Percentiles rank a stretch among this genome's conserved stretches.
These are phyloP conservation scores for Wickerhamiella sergipiensis DNA, from an alignment of 805 yeast species.

Conservation along the genomic window DNA sequence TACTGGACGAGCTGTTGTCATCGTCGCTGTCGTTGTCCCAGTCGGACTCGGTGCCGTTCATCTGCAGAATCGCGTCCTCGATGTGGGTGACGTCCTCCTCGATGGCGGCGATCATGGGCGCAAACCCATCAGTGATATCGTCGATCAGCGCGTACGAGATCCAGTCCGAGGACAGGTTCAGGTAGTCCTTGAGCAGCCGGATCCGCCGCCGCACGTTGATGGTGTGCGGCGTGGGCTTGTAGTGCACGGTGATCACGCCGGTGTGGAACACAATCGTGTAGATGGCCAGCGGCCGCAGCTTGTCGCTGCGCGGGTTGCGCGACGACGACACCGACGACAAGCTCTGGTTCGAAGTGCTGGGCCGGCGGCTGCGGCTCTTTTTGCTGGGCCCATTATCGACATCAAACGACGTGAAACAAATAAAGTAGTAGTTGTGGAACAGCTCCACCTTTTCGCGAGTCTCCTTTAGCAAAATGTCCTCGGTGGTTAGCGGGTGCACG, in stretches of 20 bases:
- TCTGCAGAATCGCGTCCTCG: slow-evolving; percentile 75
- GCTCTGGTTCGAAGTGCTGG: slow-evolving; percentile 1
- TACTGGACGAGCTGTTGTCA: slow-evolving; percentile 23
- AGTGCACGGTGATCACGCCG: slow-evolving; percentile 88
- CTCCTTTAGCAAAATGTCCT: slow-evolving; percentile 85
- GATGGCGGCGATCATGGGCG: slow-evolving; percentile 87
- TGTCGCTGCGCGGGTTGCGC: slow-evolving; percentile 25
- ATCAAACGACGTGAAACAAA: slow-evolving; percentile 77
- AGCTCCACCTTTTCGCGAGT: slow-evolving; percentile 91
- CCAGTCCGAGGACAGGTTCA: slow-evolving; percentile 92
- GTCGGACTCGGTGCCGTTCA: slow-evolving; percentile 58
- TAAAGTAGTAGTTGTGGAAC: slow-evolving; percentile 78
- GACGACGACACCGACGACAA: slow-evolving; percentile 5
- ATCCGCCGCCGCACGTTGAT: slow-evolving; percentile 91
- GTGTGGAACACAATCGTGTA: slow-evolving; percentile 83
- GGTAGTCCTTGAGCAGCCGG: slow-evolving; percentile 69
- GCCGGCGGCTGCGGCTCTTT: background rate
- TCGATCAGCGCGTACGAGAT: slow-evolving; percentile 91
- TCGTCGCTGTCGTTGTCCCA: slow-evolving; percentile 29
- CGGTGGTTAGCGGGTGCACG: slow-evolving; percentile 91
- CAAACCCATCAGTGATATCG: slow-evolving; percentile 94
- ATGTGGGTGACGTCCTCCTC: slow-evolving; percentile 92
- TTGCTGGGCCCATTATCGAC: slow-evolving; percentile 29
- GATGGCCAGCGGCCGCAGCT: slow-evolving; percentile 79
- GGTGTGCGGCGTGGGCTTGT: slow-evolving; percentile 91